Evolutionary conservation across 1,284 basidiomycete species (phyloP), one percentile per base, ranked within the genome.

Genomic region (Ganoderma boninense): DNA sequence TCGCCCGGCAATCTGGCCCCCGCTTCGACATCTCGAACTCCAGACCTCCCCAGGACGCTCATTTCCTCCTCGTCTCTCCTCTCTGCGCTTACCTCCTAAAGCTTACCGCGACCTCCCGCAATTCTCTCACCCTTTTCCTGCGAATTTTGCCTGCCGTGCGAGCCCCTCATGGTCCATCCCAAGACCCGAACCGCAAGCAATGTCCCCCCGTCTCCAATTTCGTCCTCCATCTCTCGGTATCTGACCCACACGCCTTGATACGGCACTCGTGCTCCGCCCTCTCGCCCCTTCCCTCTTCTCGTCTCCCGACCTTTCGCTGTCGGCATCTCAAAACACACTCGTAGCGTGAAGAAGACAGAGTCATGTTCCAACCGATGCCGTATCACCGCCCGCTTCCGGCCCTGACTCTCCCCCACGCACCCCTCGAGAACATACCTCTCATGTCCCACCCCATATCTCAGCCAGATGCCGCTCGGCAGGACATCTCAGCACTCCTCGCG

Each of bases 61-160:
- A n/a, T 32, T 44, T 29, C 62, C 16, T 38, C 5, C 29, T 6
- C 2, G 2, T 16, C 7, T 20, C 29, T 8, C 32, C 26, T 32
- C 44, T 32, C 26, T 35, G 44, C 62, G 62, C 57, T 38, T 59
- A 49, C 63, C 65, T 38, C 60, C 63, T 68, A 68, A 68, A 68
- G 63, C 67, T 65, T 68, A 65, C 67, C 67, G 67, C 67, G 32
- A 38, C 60, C 57, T 23, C 29, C 67, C 67, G 67, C 13, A 32
- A 43, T 38, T 6, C n/a, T 42, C 60, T 23, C 59, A 57, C 56
- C 35, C 18, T 38, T 14, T 23, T 38, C 40, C 54, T 35, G 29
- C 54, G 54, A 57, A 57, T 18, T 57, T 29, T 52, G 49, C 54
- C 32, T 42, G 60, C 60, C 23, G 40, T 40, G 40, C 59, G 59